A percentile compares a stretch with the other conserved stretches of the same genome.
phyloP scores from a whole-genome alignment of 306 rosid species.

The Ammopiptanthus mongolicus region DNA sequence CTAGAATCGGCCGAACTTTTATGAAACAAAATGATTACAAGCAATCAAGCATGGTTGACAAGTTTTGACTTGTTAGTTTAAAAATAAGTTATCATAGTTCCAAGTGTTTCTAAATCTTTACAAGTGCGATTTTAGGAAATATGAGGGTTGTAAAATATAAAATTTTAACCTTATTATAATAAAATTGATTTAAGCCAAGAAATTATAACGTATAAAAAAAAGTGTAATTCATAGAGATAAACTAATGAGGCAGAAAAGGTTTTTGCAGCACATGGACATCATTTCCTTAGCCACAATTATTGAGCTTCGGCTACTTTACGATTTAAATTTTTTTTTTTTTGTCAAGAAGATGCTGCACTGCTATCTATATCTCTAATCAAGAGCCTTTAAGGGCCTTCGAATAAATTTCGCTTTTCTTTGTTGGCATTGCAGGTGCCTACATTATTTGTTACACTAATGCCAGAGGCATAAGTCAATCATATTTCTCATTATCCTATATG shows the following conservation, averaged over 20 bases:
- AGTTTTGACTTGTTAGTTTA: neutral
- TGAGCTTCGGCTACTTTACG: constrained; percentile 12
- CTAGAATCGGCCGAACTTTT: no score
- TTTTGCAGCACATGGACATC: constrained; percentile 22
- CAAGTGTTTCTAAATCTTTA: neutral
- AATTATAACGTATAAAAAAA: neutral
- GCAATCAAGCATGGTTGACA: constrained; percentile 14
- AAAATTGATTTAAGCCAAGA: neutral
- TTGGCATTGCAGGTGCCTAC: constrained; percentile 16
- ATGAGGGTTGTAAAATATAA: neutral
- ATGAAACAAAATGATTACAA: constrained; percentile 21
- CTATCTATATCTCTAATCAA: constrained; percentile 12
- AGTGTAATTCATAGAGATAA: neutral
- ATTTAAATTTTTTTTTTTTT: constrained; percentile 14
- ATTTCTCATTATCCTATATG: constrained; percentile 13
- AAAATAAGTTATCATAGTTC: neutral
- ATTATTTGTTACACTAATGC: constrained; percentile 23
- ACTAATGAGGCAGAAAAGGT: neutral
- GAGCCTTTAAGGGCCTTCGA: neutral
- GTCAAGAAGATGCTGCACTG: neutral
- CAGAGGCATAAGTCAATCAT: neutral
- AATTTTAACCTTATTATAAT: neutral
- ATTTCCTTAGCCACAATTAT: constrained; percentile 15
- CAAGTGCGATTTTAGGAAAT: neutral
- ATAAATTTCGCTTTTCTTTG: neutral